Percentiles rank a stretch among this genome's conserved stretches.
Evolutionary conservation across 2,329 filamentous ascomycete genomes (phyloP).

Genomic region (Neobulgaria alba): DNA sequence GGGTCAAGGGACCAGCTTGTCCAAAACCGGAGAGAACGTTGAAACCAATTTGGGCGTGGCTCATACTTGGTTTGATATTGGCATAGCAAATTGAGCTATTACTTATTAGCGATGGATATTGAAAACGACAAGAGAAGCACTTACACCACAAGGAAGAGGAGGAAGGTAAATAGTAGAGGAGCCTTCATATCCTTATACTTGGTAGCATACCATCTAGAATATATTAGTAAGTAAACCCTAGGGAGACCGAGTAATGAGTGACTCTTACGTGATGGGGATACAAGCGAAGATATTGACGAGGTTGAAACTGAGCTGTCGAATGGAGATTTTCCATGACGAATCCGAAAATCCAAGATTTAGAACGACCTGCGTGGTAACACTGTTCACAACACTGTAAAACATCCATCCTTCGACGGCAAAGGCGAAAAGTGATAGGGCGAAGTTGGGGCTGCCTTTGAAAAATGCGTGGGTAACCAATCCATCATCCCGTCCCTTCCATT

Average conservation of each 20-base stretch:
- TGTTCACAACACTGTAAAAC: constrained; percentile 45
- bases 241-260: constrained; percentile 7
- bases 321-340: constrained; percentile 38
- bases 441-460: constrained; percentile 45
- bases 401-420: constrained; percentile 52
- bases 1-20: constrained; percentile 41
- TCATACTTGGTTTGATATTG: constrained; percentile 36
- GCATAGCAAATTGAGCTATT: constrained; percentile 34
- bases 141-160: constrained; percentile 38
- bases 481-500: constrained; percentile 46
- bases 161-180: constrained; percentile 38
- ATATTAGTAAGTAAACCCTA: not conserved
- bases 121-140: constrained; percentile 11
- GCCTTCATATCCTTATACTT: constrained; percentile 39
- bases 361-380: constrained; percentile 40
- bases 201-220: constrained; percentile 35
- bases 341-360: constrained; percentile 41
- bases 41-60: constrained; percentile 37
- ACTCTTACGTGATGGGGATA: constrained; percentile 35
- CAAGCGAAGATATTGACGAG: constrained; percentile 34
- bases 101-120: not conserved
- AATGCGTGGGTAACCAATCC: constrained; percentile 48
- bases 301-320: constrained; percentile 39
- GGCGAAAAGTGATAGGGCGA: constrained; percentile 44
- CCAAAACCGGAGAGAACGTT: constrained; percentile 39